Evolutionary conservation across 306 rosid species (phyloP).

Genomic region (Mucuna pruriens): DNA sequence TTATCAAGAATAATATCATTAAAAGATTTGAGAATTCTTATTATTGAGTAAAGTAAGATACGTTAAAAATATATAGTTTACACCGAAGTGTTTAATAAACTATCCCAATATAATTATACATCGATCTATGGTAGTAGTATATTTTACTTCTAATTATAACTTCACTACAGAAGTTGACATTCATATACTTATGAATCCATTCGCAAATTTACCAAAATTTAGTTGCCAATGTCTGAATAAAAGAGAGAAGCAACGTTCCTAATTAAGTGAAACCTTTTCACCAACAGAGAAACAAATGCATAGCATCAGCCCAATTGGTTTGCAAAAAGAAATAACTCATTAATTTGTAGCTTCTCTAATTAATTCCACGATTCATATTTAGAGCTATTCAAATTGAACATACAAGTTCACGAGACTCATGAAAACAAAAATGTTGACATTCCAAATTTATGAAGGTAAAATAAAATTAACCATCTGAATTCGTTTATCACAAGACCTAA

Average conservation of each 20-base stretch:
- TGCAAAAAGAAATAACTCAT: not conserved
- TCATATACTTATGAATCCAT: not conserved
- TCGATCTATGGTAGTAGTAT: not conserved
- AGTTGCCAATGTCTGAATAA: not conserved
- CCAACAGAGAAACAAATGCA: not conserved
- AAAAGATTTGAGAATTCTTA: not conserved
- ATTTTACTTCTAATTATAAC: not conserved
- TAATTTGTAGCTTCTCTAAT: not conserved
- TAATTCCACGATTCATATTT: not conserved
- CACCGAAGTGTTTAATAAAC: not conserved
- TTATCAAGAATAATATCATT: not conserved
- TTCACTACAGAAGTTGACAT: not conserved
- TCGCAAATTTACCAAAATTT: not conserved
- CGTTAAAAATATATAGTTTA: not conserved
- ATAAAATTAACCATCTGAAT: not conserved
- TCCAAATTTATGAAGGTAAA: not conserved
- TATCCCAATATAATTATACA: not conserved
- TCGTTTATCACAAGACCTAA: not conserved
- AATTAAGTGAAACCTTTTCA: not conserved
- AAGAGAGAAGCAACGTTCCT: not conserved
- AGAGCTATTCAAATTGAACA: not conserved
- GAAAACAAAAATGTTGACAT: not conserved
- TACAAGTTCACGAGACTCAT: not conserved
- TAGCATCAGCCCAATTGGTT: not conserved
- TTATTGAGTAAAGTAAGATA: not conserved